These are phyloP conservation scores for Trichopus zeylanicus DNA, from an alignment of 116 monocot species.

Conservation along the genomic window DNA sequence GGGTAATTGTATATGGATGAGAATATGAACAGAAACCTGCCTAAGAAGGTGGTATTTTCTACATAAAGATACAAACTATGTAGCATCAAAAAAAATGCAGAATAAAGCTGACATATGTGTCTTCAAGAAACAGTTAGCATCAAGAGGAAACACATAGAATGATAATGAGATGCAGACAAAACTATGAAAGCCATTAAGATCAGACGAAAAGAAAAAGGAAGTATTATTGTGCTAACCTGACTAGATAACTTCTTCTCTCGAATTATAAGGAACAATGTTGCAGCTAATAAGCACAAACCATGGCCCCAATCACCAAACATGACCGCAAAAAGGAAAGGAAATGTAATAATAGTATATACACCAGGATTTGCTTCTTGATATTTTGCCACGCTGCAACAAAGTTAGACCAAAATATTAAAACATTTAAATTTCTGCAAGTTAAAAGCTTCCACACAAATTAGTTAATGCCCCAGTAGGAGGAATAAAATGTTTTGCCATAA, in stretches of 20 bases:
- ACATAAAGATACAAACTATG: no score
- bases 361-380: constrained; percentile 99
- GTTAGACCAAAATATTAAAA: constrained; percentile 5
- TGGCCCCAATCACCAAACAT: constrained; percentile 99
- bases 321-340: constrained; percentile 96
- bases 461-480: no score
- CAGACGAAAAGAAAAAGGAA: background rate
- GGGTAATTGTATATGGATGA: background rate
- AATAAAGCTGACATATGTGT: no score
- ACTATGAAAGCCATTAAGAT: background rate
- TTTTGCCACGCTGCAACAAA: constrained; percentile 75
- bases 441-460: no score
- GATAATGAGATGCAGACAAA: background rate
- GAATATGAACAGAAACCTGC: background rate
- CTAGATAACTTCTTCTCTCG: constrained; percentile 84
- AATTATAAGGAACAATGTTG: constrained; percentile 58
- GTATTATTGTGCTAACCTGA: constrained; percentile 40
- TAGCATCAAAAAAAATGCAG: no score
- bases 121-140: no score
- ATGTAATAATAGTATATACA: constrained; percentile 88
- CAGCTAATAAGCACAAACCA: constrained; percentile 80
- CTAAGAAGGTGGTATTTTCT: no score
- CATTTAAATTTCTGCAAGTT: no score
- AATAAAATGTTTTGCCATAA: no score
- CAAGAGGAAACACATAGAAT: background rate